Evolutionary conservation across 1,284 basidiomycete species (phyloP).

Genomic region (Trametes sp.): DNA sequence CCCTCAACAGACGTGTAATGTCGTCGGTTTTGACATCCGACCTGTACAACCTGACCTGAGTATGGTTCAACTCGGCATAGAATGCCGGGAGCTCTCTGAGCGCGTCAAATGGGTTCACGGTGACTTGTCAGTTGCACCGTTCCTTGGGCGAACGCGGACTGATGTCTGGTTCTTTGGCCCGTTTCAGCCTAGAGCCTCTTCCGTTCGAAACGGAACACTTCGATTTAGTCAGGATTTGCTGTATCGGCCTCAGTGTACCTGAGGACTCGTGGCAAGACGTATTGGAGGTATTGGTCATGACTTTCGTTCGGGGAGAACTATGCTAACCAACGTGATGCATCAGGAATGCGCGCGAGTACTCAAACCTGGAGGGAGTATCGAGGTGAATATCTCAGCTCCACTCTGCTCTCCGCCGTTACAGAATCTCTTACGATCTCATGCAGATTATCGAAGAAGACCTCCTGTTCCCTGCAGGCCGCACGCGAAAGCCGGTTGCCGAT

Average conservation of each 20-base stretch:
- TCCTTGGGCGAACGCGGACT: neutral
- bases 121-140: conserved; percentile 58
- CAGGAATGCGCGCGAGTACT: conserved; percentile 74
- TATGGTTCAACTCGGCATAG: conserved; percentile 39
- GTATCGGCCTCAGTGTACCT: conserved; percentile 71
- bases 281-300: conserved; percentile 39
- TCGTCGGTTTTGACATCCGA: conserved; percentile 68
- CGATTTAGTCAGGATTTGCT: conserved; percentile 68
- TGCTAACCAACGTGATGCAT: neutral
- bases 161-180: neutral
- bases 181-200: conserved; percentile 61
- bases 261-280: conserved; percentile 63
- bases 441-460: conserved; percentile 78
- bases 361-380: conserved; percentile 65
- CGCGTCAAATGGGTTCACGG: conserved; percentile 72
- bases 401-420: no score
- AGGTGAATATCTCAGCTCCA: conserved; percentile 52
- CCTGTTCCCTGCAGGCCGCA: conserved; percentile 63
- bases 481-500: conserved; percentile 15
- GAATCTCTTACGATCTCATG: no score
- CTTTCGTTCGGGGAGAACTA: neutral
- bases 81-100: conserved; percentile 48
- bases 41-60: conserved; percentile 63
- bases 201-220: conserved; percentile 66
- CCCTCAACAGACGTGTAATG: conserved; percentile 52